Evolutionary conservation across 768 basidiomycete genomes (phyloP), one percentile per base, ranked within the genome.

Genomic region (Boletus speciosus): DNA sequence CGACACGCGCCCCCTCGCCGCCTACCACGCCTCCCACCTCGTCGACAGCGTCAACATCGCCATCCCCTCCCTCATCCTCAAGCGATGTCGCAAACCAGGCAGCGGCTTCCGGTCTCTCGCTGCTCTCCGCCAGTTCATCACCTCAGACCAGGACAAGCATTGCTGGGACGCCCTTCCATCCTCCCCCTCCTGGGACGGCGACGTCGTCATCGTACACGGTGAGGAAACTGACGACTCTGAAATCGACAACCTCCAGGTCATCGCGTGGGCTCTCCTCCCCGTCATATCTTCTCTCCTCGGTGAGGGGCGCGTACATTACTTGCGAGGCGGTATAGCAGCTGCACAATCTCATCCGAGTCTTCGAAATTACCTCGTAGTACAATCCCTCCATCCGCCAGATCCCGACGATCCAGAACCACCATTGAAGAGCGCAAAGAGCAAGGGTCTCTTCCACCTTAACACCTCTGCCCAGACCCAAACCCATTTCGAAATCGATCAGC

Each of bases 21-120:
- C 82, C 10, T 91, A 84, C 72, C 75, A 85, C 35, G 73, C 82
- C 3, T 79, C 77, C 52, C 90, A 85, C 67, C 70, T 97, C 48
- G 67, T 75, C 37, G 74, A 83, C 59, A 88, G 86, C 68, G 80
- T 93, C 55, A 94, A 94, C 71, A 78, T 97, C 45, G 87, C 87
- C 32, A 89, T 97, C 40, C 93, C 94, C 0, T 88, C 90, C 25
- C 82, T 97, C 63, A 93, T 97, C 64, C 82, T 94, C 61, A 93
- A 93, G 69, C 85, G 93, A 19, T 86, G 81, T 58, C 78, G 83
- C 56, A 90, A 88, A 66, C 82, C 86, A 2, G 84, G 80, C 32
- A 83, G 79, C 58, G 83, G 81, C 2, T 81, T 90, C 60, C 82
- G 81, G 51, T 79, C 79, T 31, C 72, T 91, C 44, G 81, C 85